phyloP scores from a whole-genome alignment of 257 asterid species.

The Jacaranda mimosifolia region DNA sequence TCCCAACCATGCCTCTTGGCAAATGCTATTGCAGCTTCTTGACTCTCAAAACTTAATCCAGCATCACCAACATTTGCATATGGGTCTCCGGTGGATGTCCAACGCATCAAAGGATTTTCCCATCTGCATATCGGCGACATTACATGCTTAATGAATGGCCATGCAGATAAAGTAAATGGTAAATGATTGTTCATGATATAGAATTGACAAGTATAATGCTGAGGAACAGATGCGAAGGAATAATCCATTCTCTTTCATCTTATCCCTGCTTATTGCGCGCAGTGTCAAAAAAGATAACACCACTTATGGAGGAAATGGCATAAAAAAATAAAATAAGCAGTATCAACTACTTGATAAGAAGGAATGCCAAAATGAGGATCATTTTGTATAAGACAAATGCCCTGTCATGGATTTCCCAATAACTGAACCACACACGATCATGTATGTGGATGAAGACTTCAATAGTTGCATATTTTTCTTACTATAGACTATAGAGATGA shows the following conservation, averaged over 20 bases:
- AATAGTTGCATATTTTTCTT: not conserved
- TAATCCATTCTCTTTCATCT: conserved; percentile 11
- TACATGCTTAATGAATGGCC: not conserved
- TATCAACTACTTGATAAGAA: conserved; percentile 1
- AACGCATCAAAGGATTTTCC: conserved; percentile 99
- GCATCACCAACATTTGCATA: conserved; percentile 96
- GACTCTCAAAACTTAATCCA: conserved; percentile 79
- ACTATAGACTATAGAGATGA: not conserved
- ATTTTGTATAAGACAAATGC: not conserved
- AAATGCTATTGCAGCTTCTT: conserved; percentile 84
- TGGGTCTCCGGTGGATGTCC: conserved; percentile 99
- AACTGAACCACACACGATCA: not conserved
- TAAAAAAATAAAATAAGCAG: not conserved
- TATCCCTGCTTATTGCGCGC: conserved; percentile 5
- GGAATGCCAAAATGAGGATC: not conserved
- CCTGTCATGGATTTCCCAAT: not conserved
- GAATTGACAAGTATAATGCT: conserved; percentile 10
- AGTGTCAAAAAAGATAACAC: conserved; percentile 17
- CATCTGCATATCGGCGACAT: conserved; percentile 62
- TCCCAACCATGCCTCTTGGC: conserved; percentile 97
- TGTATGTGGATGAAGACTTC: not conserved
- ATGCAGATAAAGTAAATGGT: not conserved
- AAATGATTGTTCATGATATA: conserved; percentile 33
- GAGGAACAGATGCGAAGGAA: not conserved
- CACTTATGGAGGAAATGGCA: not conserved